These are phyloP conservation scores for Fomitopsis schrenkii DNA, from an alignment of 1,284 basidiomycete genomes.

Conservation along the genomic window DNA sequence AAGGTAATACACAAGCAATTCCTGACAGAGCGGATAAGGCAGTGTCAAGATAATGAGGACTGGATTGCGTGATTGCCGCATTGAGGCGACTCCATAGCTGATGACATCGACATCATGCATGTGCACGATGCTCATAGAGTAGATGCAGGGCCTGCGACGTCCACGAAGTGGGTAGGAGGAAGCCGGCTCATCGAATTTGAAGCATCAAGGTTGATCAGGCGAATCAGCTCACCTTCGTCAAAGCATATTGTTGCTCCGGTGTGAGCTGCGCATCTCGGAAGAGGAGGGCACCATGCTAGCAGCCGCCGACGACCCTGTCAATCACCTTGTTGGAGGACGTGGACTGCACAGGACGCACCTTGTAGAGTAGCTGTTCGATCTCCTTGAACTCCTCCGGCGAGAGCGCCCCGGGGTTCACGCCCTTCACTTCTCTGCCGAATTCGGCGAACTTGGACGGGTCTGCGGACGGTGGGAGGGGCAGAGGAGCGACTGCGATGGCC, in stretches of 20 bases:
- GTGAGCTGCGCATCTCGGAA: slow-evolving; percentile 68
- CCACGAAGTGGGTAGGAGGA: not conserved
- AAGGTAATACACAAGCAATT: too few species aligned
- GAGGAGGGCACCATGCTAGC: slow-evolving; percentile 68
- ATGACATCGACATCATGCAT: not conserved
- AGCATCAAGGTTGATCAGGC: not conserved
- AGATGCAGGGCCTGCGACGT: not conserved
- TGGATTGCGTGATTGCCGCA: too few species aligned
- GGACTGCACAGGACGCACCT: slow-evolving; percentile 28
- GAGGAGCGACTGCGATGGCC: slow-evolving; percentile 37
- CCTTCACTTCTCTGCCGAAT: slow-evolving; percentile 50
- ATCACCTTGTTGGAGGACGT: not conserved
- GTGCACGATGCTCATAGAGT: not conserved
- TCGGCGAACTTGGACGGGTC: slow-evolving; percentile 42
- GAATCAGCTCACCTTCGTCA: slow-evolving; percentile 62
- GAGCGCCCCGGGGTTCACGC: slow-evolving; percentile 44
- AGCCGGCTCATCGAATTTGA: not conserved
- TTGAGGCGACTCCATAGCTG: not conserved
- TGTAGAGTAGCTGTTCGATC: slow-evolving; percentile 49
- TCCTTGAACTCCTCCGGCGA: slow-evolving; percentile 43
- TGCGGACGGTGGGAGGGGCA: slow-evolving; percentile 45
- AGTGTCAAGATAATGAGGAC: too few species aligned
- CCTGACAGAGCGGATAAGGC: too few species aligned
- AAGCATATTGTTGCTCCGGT: slow-evolving; percentile 79
- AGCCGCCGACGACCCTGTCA: not conserved